Evolutionary conservation across 1,139 yeast genomes (phyloP), one percentile per base, ranked within the genome.

Genomic region (Schizosaccharomyces versatilis): DNA sequence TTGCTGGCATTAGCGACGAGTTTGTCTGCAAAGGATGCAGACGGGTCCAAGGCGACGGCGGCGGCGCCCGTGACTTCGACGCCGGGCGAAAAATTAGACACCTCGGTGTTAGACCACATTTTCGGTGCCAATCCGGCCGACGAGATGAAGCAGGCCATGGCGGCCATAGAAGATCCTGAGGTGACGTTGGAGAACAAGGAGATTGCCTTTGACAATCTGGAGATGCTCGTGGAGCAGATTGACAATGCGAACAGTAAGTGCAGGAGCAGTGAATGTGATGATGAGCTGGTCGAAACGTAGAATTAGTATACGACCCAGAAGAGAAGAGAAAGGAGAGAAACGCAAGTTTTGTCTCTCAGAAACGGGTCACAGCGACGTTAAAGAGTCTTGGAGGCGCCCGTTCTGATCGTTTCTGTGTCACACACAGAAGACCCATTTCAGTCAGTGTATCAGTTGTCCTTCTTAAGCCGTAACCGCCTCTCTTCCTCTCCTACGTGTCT

Each of bases 101-200:
- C 93, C 39, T 78, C 82, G 62, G 71, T 82, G 58, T 70, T 90
- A 55, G 78, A 80, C 41, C 83, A 84, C 66, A 73, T 86, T 51
- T 83, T 86, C 64, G 95, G 95, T 5, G 80, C 78, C 8, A 95
- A 85, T 69, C 96, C 86, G 65, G 88, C 94, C 7, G 73, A 84
- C 1, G 70, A 83, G 56, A 88, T 86, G 97, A 78, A 73, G 61
- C 81, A 83, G 61, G 77, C 84, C 39, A 76, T 85, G 65, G 64
- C 65, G 8, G 80, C 83, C 14, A 78, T 84, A 7, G 65, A 69
- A n/a, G 74, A 77, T 63, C 76, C 78, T n/a, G 80, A 77, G 52
- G 80, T 80, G 17, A 73, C 73, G 2, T 63, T 76, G 39, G 90
- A 81, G 19, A 74, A 75, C 63, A 80, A 80, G 61, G 73, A 80